phyloP scores from a whole-genome alignment of 306 rosid genomes.

The Medicago truncatula region DNA sequence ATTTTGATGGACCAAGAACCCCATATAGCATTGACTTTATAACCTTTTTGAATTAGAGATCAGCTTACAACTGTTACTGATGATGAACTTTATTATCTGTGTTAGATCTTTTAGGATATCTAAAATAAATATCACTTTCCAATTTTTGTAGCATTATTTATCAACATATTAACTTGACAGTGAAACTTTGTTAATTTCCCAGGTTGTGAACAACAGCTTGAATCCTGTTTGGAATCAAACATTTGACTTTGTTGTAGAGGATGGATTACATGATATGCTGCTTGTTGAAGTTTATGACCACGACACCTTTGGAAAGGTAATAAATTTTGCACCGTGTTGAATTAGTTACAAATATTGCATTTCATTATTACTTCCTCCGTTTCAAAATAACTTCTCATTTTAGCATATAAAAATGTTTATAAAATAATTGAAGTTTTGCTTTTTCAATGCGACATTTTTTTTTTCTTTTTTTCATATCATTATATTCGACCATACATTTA shows the following conservation, averaged over 20 bases:
- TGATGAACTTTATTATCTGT: not conserved
- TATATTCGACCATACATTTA: too few species aligned
- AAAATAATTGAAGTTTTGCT: too few species aligned
- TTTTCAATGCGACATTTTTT: too few species aligned
- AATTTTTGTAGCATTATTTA: conserved; percentile 14
- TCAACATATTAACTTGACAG: conserved; percentile 18
- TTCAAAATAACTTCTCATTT: too few species aligned
- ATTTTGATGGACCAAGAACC: conserved; percentile 31
- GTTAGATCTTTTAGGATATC: conserved; percentile 29
- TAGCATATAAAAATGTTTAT: too few species aligned
- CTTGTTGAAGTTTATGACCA: conserved; percentile 91
- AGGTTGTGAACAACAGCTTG: conserved; percentile 92
- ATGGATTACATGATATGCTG: conserved; percentile 96
- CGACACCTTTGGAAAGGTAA: conserved; percentile 97
- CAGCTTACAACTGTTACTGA: not conserved
- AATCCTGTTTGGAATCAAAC: conserved; percentile 99
- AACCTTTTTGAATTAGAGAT: conserved; percentile 18
- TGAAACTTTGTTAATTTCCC: conserved; percentile 40
- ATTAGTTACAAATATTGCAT: conserved; percentile 5
- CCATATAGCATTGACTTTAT: not conserved
- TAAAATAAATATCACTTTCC: conserved; percentile 26
- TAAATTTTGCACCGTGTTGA: not conserved
- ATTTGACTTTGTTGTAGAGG: conserved; percentile 94
- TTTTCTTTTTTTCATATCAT: too few species aligned
- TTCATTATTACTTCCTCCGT: not conserved